Base-by-base conservation (phyloP, 2,329 filamentous ascomycete genomes). In the Rutstroemia sp. region DNA sequence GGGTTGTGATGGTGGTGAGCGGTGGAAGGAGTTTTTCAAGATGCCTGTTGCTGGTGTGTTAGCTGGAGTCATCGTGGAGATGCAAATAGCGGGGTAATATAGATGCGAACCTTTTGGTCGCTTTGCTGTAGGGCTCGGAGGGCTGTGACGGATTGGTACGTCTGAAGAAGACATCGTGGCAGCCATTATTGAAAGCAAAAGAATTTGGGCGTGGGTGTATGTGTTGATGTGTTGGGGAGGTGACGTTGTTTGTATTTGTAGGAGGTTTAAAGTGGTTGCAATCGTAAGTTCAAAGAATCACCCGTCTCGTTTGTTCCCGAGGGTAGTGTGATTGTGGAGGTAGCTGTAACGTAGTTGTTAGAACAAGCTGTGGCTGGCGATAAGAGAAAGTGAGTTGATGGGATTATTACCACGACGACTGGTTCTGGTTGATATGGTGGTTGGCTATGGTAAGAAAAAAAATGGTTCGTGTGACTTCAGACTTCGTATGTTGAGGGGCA, bases 11-110 rank as follows among this genome's bases (percentile, higher is more conserved):
- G 73, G 68, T 34, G 79, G 77, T 19, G 83, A 80, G 30, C 82
- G 81, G 58, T 79, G 85, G 60, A 80, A 89, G 49, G 88, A 86
- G 76, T 96, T 96, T 75, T 97, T 97, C 65, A 97, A 83, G 66
- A 97, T 97, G 64, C 92, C 92, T 96, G 64, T 17, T 37, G 46
- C 51, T 48, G 9, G 5, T 1, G 14, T 37, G 48, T 52, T 51
- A 52, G 49, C 19, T 30, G 10, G 30, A 47, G 48, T 60, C 37
- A 57, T 46, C 51, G 47, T 21, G 34, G 46, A 21, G 42, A 50
- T n/a, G 27, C 21, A 47, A 49, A 45, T 27, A 41, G 47, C 51
- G 34, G 48, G 54, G 54, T 52, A 38, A 21, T 45, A 47, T n/a
- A 16, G 48, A 27, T 51, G 42, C 45, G 54, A 68, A 70, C 71